Base-by-base conservation (phyloP, 352 stramenopile species). In the Globisporangium perplexum region DNA sequence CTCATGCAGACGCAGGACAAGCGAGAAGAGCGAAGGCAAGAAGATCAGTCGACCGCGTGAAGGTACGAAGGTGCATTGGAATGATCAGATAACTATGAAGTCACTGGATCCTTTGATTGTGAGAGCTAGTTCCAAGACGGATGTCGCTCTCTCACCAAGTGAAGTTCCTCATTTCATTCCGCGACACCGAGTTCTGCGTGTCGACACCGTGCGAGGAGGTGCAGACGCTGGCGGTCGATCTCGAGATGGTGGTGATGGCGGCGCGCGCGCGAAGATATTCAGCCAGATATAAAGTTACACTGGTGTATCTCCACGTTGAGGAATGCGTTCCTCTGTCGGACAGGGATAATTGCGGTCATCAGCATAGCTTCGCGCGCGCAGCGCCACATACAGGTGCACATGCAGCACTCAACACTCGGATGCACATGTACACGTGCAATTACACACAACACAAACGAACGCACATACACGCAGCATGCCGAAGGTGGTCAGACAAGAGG, bases 31-130 rank as follows among this genome's bases (percentile, higher is more conserved):
- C 28, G 11, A 18, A 23, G 8, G n/a, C 12, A 49, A 26, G 7
- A 1, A 50, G 17, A 50, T 4, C 24, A 17, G n/a, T 2, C 26
- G 26, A 30, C 5, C 3, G 26, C 2, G 26, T 6, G 26, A 30
- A 48, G 45, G 28, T 4, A n/a, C 39, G 18, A 2, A 22, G 22
- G 3, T 44, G 24, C 53, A 28, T 54, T 18, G n/a, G 43, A 68
- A 57, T 81, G 78, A 74, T 89, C 78, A 89, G 78, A 89, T 89
- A 89, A 89, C 78, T 89, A 89, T 89, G 78, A 89, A 89, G 78
- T 83, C 78, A 85, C 72, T 84, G 74, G 78, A 80, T 89, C 78
- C 53, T 89, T 87, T 89, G 51, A 86, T 88, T 87, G 53, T 71
- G 78, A 83, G 60, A 69, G 65, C 74, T 76, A 44, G 53, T 67